phyloP scores from a whole-genome alignment of 2,329 filamentous ascomycete genomes.

The Ascochyta pisi region DNA sequence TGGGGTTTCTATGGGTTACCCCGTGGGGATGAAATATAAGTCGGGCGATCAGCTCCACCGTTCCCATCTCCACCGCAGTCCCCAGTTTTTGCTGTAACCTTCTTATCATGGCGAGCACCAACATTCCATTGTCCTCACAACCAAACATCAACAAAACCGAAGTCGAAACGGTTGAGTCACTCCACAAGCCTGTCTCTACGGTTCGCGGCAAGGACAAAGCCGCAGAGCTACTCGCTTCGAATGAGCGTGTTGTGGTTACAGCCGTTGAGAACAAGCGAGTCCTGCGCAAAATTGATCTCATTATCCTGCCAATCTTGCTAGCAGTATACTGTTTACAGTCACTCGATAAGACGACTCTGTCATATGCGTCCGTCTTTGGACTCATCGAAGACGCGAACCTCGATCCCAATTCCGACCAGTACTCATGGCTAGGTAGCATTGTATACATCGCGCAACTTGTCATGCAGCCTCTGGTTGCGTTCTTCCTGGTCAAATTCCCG shows the following conservation, averaged over 20 bases:
- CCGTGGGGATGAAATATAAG: constrained; percentile 34
- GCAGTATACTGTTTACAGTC: constrained; percentile 69
- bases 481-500: constrained; percentile 65
- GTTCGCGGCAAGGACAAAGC: constrained; percentile 54
- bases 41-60: constrained; percentile 17
- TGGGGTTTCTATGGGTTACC: constrained; percentile 23
- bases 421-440: constrained; percentile 59
- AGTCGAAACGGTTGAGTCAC: constrained; percentile 35
- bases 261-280: constrained; percentile 61
- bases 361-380: constrained; percentile 69
- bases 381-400: constrained; percentile 65
- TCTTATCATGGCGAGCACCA: constrained; percentile 28
- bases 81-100: not conserved
- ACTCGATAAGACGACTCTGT: constrained; percentile 68
- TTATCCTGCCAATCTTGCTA: constrained; percentile 63
- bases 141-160: constrained; percentile 31
- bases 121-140: constrained; percentile 1
- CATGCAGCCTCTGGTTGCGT: constrained; percentile 60
- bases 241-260: constrained; percentile 57
- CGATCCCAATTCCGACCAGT: constrained; percentile 59
- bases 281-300: constrained; percentile 59
- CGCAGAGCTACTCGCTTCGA: constrained; percentile 57
- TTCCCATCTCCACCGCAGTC: constrained; percentile 9
- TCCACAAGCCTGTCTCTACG: constrained; percentile 28
- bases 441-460: constrained; percentile 64